Evolutionary conservation across 305 asterid genomes (phyloP).

Genomic region (Fraxinus dipetala): DNA sequence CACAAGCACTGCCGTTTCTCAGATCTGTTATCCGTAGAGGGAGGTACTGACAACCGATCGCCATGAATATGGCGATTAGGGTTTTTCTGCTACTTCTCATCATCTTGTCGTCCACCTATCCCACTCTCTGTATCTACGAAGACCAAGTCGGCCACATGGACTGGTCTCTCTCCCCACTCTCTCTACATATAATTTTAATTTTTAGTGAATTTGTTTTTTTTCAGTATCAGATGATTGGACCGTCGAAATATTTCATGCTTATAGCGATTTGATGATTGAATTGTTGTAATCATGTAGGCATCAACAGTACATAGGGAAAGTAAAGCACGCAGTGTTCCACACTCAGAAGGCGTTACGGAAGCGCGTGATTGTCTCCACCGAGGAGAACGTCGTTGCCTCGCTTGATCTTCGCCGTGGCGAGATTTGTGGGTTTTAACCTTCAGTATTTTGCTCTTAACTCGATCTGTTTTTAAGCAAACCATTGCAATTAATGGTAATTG

Average conservation of each 20-base stretch:
- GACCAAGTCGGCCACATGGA: conserved; percentile 98
- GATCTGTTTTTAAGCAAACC: not conserved
- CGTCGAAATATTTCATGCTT: not conserved
- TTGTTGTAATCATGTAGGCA: conserved; percentile 52
- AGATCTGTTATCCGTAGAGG: conserved; percentile 17
- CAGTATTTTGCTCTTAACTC: not conserved
- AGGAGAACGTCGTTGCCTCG: conserved; percentile 88
- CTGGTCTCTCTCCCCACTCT: conserved; percentile 43
- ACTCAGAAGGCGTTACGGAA: conserved; percentile 91
- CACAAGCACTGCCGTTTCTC: not conserved
- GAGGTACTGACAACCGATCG: conserved; percentile 27
- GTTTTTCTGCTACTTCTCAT: conserved; percentile 38
- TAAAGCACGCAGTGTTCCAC: conserved; percentile 92
- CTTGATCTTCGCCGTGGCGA: conserved; percentile 98
- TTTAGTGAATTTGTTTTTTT: not conserved
- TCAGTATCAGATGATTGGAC: conserved; percentile 2
- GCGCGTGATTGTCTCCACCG: conserved; percentile 89
- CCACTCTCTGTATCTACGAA: conserved; percentile 58
- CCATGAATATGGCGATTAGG: conserved; percentile 72
- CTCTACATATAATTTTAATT: conserved; percentile 2
- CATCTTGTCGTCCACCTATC: conserved; percentile 27
- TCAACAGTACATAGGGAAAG: conserved; percentile 93
- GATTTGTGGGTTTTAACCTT: conserved; percentile 54
- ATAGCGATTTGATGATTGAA: conserved; percentile 26
- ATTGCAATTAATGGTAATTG: conserved; percentile 5